A percentile compares a stretch with the other conserved stretches of the same genome.
Conservation (phyloP, 306 rosid genomes). For the Mucuna pruriens region DNA sequence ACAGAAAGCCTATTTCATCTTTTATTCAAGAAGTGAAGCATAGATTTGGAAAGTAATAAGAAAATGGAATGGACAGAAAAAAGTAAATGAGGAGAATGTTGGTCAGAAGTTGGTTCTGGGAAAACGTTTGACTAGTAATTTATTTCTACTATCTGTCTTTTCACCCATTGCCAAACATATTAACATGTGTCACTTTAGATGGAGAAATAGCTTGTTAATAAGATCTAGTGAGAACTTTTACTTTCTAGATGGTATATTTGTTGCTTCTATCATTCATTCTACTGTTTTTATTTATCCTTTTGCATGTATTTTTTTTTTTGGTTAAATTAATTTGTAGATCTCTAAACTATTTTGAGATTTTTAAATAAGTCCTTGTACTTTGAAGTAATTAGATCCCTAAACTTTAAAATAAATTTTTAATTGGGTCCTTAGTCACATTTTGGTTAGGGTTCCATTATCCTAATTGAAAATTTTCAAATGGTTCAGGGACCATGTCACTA, state of each 20-base stretch:
- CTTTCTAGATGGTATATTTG: background rate
- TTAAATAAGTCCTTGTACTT: background rate
- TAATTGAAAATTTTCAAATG: background rate
- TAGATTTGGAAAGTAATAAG: background rate
- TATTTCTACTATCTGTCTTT: background rate
- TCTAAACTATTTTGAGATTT: background rate
- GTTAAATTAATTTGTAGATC: background rate
- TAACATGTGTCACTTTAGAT: background rate
- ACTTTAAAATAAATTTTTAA: background rate
- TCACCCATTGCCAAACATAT: background rate
- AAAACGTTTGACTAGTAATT: slow-evolving; percentile 5
- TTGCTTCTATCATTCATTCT: background rate
- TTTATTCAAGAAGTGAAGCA: slow-evolving; percentile 18
- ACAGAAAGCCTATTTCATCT: background rate
- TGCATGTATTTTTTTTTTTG: background rate
- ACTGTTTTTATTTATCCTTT: background rate
- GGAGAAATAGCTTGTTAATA: background rate
- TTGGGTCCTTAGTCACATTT: background rate
- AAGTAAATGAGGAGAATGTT: slow-evolving; percentile 12
- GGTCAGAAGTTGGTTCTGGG: background rate
- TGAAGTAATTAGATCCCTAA: background rate
- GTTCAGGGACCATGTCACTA: background rate
- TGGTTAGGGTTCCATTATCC: background rate
- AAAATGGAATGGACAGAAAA: background rate
- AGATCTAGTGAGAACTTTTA: background rate